These are phyloP conservation scores for Asterionellopsis glacialis DNA, from an alignment of 108 stramenopile genomes.

Conservation along the genomic window DNA sequence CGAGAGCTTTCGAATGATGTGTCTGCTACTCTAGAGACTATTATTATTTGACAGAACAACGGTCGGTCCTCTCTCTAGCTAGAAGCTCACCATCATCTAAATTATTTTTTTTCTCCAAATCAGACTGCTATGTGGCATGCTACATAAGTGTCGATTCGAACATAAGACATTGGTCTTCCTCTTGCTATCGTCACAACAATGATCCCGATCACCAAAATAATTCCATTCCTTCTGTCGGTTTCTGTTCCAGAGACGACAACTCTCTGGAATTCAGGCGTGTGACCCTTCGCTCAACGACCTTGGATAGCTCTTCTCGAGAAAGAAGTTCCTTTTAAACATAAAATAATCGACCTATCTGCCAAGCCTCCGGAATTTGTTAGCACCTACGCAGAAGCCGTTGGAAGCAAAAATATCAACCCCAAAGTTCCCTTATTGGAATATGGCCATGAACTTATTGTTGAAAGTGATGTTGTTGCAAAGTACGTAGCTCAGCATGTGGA, in stretches of 20 bases:
- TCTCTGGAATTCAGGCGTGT: constrained; percentile 19
- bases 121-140: no score
- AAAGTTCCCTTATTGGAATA: constrained; percentile 17
- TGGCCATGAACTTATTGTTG: constrained; percentile 5
- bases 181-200: no score
- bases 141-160: no score
- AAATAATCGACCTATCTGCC: constrained; percentile 10
- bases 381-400: constrained; percentile 5
- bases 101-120: no score
- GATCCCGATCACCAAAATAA: not conserved
- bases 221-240: not conserved
- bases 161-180: no score
- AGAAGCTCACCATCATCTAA: no score
- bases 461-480: constrained; percentile 14
- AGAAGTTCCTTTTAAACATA: constrained; percentile 7
- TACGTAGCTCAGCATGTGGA: constrained; percentile 3
- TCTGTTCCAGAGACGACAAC: not conserved
- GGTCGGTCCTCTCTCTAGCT: no score
- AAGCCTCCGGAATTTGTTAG: constrained; percentile 10
- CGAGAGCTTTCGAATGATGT: no score
- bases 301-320: constrained; percentile 21
- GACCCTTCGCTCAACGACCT: constrained; percentile 20
- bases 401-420: not conserved
- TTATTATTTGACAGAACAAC: no score
- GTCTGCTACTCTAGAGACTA: no score